Evolutionary conservation across 2,329 filamentous ascomycete genomes (phyloP).

Genomic region (Aureobasidium uvarum): DNA sequence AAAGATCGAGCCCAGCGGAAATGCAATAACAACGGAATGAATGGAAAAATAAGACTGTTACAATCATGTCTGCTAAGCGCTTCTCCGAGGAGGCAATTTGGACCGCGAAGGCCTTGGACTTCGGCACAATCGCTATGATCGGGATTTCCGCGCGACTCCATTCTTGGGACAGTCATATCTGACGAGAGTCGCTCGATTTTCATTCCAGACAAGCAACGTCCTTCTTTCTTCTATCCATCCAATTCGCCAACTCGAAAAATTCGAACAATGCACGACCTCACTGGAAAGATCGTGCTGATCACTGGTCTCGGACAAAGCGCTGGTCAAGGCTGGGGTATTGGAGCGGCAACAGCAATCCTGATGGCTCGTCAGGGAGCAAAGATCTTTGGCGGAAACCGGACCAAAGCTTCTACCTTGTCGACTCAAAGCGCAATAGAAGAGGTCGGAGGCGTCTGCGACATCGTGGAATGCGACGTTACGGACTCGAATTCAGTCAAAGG

Average conservation of each 20-base stretch:
- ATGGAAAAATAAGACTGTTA: too few species aligned
- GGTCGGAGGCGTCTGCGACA: not conserved
- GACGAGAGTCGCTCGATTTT: too few species aligned
- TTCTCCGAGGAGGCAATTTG: too few species aligned
- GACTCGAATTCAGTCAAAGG: not conserved
- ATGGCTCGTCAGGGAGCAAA: conserved; percentile 1
- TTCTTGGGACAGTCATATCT: too few species aligned
- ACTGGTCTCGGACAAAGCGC: not conserved
- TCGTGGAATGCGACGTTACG: not conserved
- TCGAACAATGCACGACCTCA: not conserved
- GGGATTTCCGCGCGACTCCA: too few species aligned
- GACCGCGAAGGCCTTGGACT: too few species aligned
- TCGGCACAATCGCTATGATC: too few species aligned
- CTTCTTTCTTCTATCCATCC: not conserved
- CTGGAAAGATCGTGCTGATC: not conserved
- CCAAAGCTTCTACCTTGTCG: not conserved
- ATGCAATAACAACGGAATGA: too few species aligned
- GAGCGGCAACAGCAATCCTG: not conserved
- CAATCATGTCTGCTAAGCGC: too few species aligned
- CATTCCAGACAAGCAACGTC: too few species aligned
- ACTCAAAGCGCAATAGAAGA: not conserved
- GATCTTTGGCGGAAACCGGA: not conserved
- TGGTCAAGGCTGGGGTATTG: not conserved
- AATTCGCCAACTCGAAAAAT: too few species aligned
- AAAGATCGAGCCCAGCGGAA: too few species aligned